Evolutionary conservation across 129 eudicot genomes (phyloP).

Genomic region (Flaveria robusta): DNA sequence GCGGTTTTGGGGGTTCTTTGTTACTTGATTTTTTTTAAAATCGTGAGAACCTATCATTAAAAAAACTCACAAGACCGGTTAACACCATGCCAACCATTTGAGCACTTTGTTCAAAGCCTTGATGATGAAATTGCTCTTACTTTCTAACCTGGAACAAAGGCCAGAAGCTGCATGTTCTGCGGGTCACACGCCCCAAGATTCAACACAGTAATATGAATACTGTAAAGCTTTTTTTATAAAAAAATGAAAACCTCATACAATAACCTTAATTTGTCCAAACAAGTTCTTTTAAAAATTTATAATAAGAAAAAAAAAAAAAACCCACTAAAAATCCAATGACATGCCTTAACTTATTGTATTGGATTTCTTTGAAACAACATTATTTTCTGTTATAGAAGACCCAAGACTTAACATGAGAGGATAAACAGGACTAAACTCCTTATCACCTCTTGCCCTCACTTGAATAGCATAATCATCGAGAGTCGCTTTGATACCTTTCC

Average conservation of each 20-base stretch:
- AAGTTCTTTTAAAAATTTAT: neutral
- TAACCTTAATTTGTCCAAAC: conserved; percentile 3
- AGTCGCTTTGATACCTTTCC: conserved; percentile 90
- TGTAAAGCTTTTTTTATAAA: neutral
- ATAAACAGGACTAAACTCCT: conserved; percentile 88
- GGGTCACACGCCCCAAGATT: too few species aligned
- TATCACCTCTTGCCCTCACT: conserved; percentile 75
- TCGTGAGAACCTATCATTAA: too few species aligned
- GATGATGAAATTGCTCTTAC: too few species aligned
- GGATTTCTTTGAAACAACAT: conserved; percentile 33
- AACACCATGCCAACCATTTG: too few species aligned
- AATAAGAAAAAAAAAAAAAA: too few species aligned
- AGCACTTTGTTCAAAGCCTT: too few species aligned
- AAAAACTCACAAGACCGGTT: too few species aligned
- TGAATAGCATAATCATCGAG: conserved; percentile 83
- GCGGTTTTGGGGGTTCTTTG: too few species aligned
- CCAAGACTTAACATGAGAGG: conserved; percentile 84
- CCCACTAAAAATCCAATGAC: conserved; percentile 18
- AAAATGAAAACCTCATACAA: conserved; percentile 16
- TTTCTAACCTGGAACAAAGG: too few species aligned
- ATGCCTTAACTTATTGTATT: conserved; percentile 20
- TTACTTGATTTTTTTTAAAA: too few species aligned
- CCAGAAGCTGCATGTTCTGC: too few species aligned
- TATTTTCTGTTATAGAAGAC: conserved; percentile 59
- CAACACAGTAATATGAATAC: neutral